These are phyloP conservation scores for Schizosaccharomyces lindneri DNA, from an alignment of 805 yeast genomes.

Conservation along the genomic window DNA sequence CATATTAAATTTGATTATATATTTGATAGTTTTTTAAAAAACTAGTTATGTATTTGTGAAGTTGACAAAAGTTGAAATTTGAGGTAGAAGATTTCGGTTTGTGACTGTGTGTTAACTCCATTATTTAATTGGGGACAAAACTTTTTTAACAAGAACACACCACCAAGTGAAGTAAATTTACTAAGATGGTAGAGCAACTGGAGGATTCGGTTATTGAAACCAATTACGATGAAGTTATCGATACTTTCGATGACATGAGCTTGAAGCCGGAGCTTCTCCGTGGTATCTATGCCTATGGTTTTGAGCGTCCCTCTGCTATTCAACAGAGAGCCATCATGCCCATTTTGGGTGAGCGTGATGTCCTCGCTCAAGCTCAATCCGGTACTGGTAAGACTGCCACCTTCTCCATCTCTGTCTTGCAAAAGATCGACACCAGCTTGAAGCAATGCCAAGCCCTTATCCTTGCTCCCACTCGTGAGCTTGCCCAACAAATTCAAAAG, in stretches of 20 bases:
- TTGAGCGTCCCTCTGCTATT: constrained; percentile 59
- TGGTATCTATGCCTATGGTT: constrained; percentile 60
- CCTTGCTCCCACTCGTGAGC: constrained; percentile 91
- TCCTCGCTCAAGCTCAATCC: constrained; percentile 67
- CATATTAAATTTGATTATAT: too few relatives aligned
- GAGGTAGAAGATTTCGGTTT: not conserved
- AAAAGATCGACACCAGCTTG: constrained; percentile 39
- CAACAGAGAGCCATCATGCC: constrained; percentile 62
- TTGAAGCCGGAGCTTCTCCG: constrained; percentile 17
- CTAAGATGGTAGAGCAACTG: constrained; percentile 13
- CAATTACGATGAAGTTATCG: constrained; percentile 70
- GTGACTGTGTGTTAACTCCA: not conserved
- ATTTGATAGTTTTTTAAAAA: not conserved
- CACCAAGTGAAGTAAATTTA: not conserved
- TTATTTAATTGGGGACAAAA: not conserved
- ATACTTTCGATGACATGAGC: constrained; percentile 9
- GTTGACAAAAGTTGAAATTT: not conserved
- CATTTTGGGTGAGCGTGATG: constrained; percentile 48
- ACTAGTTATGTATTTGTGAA: not conserved
- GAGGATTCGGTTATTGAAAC: constrained; percentile 52
- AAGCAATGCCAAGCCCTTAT: constrained; percentile 77
- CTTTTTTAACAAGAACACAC: not conserved
- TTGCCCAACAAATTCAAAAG: constrained; percentile 85
- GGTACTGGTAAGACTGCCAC: constrained; percentile 88
- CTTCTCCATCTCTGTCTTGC: constrained; percentile 40